Evolutionary conservation across 208 protist species (phyloP).

Genomic region (Leishmania braziliensis): DNA sequence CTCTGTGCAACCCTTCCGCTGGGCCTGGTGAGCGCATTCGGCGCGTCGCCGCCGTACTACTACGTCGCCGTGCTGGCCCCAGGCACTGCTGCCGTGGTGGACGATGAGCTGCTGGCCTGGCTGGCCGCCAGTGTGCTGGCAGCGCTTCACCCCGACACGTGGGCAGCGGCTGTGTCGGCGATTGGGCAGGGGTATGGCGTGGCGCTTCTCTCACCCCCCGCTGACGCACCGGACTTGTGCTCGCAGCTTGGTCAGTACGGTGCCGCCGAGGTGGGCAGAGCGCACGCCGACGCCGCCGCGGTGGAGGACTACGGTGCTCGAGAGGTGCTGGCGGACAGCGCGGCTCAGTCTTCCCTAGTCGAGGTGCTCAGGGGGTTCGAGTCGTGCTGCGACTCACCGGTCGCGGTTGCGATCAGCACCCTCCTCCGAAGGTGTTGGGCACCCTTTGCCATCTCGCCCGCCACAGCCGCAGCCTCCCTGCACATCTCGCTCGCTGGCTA

Average conservation of each 20-base stretch:
- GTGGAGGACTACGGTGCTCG: conserved; percentile 20
- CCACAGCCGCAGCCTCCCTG: not conserved
- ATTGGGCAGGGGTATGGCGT: not conserved
- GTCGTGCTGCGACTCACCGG: not conserved
- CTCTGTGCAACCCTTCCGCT: not conserved
- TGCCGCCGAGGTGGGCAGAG: not conserved
- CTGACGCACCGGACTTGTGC: not conserved
- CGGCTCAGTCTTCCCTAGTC: not conserved
- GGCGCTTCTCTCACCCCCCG: not conserved
- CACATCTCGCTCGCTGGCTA: conserved; percentile 11
- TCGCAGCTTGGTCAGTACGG: not conserved
- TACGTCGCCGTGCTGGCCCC: conserved; percentile 1
- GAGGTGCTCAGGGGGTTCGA: not conserved
- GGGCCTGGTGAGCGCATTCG: conserved; percentile 1
- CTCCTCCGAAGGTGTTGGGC: conserved; percentile 17
- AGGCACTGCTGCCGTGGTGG: not conserved
- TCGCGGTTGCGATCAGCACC: not conserved
- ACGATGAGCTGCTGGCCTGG: not conserved
- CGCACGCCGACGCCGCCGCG: conserved; percentile 4
- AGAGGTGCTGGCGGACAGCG: conserved; percentile 19
- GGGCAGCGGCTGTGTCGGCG: not conserved
- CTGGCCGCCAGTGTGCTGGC: conserved; percentile 4
- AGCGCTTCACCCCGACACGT: not conserved
- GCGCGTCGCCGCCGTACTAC: conserved; percentile 2
- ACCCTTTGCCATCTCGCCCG: not conserved